Percentiles rank a stretch among this genome's conserved stretches.
Evolutionary conservation across 345 rosid genomes (phyloP).

Genomic region (Raphanus raphanistrum): DNA sequence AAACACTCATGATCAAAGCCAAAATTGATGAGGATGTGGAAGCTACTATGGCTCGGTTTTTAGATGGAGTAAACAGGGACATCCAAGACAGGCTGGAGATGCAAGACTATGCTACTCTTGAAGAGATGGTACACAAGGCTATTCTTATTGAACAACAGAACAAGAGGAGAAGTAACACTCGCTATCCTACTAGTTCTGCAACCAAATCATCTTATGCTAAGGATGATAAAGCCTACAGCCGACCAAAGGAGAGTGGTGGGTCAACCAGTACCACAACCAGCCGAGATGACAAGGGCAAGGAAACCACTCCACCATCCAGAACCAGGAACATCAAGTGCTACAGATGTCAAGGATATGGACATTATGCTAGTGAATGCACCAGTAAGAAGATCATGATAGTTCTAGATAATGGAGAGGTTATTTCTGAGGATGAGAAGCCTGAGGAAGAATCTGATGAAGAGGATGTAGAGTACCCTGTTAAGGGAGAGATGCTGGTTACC

Average conservation of each 20-base stretch:
- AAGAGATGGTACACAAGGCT: not conserved
- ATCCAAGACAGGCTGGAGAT: not conserved
- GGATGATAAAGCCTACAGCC: no score
- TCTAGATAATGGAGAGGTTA: not conserved
- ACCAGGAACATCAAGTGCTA: not conserved
- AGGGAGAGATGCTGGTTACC: no score
- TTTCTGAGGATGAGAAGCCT: not conserved
- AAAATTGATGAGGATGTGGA: not conserved
- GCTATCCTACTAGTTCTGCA: not conserved
- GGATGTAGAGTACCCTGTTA: not conserved
- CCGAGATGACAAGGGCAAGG: not conserved
- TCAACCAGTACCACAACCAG: not conserved
- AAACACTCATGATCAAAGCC: not conserved
- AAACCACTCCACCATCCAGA: not conserved
- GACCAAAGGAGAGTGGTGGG: no score
- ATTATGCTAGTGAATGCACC: not conserved
- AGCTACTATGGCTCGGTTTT: not conserved
- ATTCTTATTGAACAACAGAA: not conserved
- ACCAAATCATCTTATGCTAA: no score
- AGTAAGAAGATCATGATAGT: not conserved
- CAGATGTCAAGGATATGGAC: not conserved
- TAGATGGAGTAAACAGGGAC: not conserved
- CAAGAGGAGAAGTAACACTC: not conserved
- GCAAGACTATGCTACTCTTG: not conserved
- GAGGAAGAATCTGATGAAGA: not conserved